Base-by-base conservation (phyloP, 169 alveolate species). In the Plasmodium gonderi region DNA sequence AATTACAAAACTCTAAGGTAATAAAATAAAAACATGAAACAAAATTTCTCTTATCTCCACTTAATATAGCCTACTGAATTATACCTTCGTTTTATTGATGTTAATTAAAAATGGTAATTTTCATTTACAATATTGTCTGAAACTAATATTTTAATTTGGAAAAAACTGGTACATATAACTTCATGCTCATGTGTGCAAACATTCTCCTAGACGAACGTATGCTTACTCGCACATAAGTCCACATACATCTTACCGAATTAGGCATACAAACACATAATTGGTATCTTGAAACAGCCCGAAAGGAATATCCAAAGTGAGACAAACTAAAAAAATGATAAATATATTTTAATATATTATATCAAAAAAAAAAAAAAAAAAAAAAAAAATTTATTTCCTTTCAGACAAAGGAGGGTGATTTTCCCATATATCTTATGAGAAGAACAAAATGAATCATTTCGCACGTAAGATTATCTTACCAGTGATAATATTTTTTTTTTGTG, bases 301-400 rank as follows among this genome's bases (percentile, higher is more conserved):
- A 83, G n/a, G 40, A 78, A 33, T 93, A 93, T 79, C 96, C 96
- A 40, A 64, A 78, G 96, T 93, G 44, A 26, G 94, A 47, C 87
- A 90, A 68, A 26, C 45, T 80, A 83, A 67, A 91, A 81, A 93
- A 79, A 47, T 40, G 29, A 89, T 82, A 36, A 90, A 94, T 42
- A 91, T 93, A 42, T 93, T 65, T 11, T 91, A 80, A 77, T 94
- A 20, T 60, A 1, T 4, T 60, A 1, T 4, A 60, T 8, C 17
- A 6, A 60, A 20, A 91, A 49, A 90, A 78, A 5, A 42, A 54
- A 72, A 74, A 44, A 68, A 90, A 91, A 93, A 85, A 91, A 51
- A 51, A 51, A 51, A 14, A 1, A 49, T 67, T 51, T 91, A 7
- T 36, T 49, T 68, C 72, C 20, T 47, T 60, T 26, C 79, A 67